A percentile compares a stretch with the other conserved stretches of the same genome.
Evolutionary conservation across 1,284 basidiomycete genomes (phyloP).

Genomic region (Cutaneotrichosporon sp.): DNA sequence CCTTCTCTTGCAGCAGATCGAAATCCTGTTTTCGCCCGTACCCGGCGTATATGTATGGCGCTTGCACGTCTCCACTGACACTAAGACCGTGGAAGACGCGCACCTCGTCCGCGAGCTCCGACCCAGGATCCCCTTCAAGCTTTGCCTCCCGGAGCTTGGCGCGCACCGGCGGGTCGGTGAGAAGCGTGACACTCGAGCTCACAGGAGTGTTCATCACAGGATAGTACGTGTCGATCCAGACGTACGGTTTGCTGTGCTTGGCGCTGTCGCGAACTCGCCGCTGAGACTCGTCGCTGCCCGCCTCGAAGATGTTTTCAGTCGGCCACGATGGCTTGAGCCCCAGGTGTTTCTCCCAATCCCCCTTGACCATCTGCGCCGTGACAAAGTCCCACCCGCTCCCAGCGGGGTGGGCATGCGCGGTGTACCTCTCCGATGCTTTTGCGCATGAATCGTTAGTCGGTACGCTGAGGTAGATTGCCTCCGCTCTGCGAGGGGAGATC

Average conservation of each 20-base stretch:
- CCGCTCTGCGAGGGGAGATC: constrained; percentile 31
- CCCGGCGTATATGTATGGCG: constrained; percentile 72
- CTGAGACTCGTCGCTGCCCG: constrained; percentile 40
- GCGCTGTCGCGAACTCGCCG: constrained; percentile 20
- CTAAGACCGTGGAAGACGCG: constrained; percentile 48
- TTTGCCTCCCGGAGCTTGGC: constrained; percentile 53
- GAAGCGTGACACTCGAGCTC: constrained; percentile 49
- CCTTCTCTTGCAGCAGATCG: constrained; percentile 57
- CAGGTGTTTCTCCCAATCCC: constrained; percentile 46
- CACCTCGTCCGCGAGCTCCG: constrained; percentile 47
- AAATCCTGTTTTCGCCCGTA: constrained; percentile 77
- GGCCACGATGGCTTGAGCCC: constrained; percentile 37
- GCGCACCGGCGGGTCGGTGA: constrained; percentile 35
- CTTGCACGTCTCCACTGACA: constrained; percentile 50
- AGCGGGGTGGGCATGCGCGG: constrained; percentile 41
- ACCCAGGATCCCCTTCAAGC: constrained; percentile 50
- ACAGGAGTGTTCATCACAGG: constrained; percentile 74
- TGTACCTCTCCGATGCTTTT: constrained; percentile 41
- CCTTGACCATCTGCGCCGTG: constrained; percentile 45
- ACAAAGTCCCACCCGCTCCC: constrained; percentile 46
- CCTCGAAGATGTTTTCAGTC: constrained; percentile 44
- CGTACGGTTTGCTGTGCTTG: constrained; percentile 23
- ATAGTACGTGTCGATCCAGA: constrained; percentile 59
- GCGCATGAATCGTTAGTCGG: constrained; percentile 38
- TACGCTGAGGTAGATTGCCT: constrained; percentile 42